A percentile compares a stretch with the other conserved stretches of the same genome.
Evolutionary conservation across 768 basidiomycete genomes (phyloP).

Genomic region (Trametes meyenii): DNA sequence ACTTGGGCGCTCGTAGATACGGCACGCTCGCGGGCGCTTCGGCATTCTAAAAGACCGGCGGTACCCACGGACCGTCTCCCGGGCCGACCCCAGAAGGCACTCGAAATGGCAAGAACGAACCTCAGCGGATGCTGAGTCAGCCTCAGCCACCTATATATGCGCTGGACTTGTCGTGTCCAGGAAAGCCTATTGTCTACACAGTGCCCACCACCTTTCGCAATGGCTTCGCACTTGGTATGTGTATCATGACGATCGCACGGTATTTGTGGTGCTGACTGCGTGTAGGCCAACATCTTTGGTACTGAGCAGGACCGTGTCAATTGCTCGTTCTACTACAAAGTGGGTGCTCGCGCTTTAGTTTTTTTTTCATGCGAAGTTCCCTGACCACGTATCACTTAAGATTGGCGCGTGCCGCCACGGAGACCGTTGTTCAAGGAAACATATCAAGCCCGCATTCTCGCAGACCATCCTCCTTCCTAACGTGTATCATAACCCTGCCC

Average conservation of each 20-base stretch:
- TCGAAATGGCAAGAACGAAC: constrained; percentile 6
- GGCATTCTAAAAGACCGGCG: neutral
- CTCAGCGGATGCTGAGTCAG: constrained; percentile 16
- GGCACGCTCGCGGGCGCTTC: no score
- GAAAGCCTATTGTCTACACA: neutral
- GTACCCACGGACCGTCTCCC: neutral
- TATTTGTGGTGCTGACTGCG: constrained; percentile 1
- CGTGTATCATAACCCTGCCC: constrained; percentile 97
- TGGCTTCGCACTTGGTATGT: constrained; percentile 78
- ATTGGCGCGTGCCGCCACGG: constrained; percentile 99
- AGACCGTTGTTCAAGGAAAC: constrained; percentile 97
- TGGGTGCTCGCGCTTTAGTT: constrained; percentile 36
- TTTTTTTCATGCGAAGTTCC: constrained; percentile 2
- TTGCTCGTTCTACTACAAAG: constrained; percentile 99
- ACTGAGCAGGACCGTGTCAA: constrained; percentile 96
- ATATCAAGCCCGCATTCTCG: constrained; percentile 96
- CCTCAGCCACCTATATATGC: constrained; percentile 26
- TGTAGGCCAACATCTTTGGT: constrained; percentile 91
- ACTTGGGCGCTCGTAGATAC: no score
- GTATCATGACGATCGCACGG: neutral
- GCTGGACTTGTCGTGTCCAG: neutral
- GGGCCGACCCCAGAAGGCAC: constrained; percentile 1
- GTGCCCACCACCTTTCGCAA: constrained; percentile 27
- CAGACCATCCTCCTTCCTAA: constrained; percentile 97
- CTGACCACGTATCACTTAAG: constrained; percentile 42